These are phyloP conservation scores for Volvox carteri DNA, from an alignment of 163 green algal genomes.

Conservation along the genomic window DNA sequence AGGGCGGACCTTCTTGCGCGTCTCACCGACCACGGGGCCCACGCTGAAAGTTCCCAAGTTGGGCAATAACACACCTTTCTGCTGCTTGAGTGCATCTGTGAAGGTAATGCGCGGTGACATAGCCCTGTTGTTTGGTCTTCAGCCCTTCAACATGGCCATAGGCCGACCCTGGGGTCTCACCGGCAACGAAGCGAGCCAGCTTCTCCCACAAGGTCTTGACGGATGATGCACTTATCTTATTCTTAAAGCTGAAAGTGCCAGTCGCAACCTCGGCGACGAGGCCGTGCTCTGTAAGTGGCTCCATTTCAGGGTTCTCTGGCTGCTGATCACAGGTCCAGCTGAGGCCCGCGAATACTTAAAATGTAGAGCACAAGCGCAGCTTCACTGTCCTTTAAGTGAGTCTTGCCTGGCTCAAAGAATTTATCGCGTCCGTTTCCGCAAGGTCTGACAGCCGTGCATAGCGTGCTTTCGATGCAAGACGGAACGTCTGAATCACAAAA, in stretches of 20 bases:
- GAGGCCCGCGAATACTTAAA: background rate
- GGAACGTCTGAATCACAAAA: too few species aligned
- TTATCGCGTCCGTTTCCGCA: too few species aligned
- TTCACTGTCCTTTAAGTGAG: too few species aligned
- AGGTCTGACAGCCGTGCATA: too few species aligned
- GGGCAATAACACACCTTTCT: constrained; percentile 75
- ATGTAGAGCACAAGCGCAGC: background rate
- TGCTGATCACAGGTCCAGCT: background rate
- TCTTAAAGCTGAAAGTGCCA: constrained; percentile 65
- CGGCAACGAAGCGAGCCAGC: constrained; percentile 55
- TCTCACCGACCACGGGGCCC: constrained; percentile 64
- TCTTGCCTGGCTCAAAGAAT: too few species aligned
- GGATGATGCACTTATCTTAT: constrained; percentile 55
- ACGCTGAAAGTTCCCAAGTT: constrained; percentile 72
- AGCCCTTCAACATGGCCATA: background rate
- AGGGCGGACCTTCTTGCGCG: constrained; percentile 66
- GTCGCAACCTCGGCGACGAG: constrained; percentile 56
- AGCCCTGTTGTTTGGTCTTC: background rate
- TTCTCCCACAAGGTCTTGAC: constrained; percentile 64
- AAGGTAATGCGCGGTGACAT: background rate
- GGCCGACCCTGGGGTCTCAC: constrained; percentile 14
- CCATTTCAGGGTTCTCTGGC: constrained; percentile 6
- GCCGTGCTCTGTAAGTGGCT: constrained; percentile 30
- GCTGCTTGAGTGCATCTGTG: constrained; percentile 56
- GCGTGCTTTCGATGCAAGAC: too few species aligned